These are phyloP conservation scores for Oryza australiensis DNA, from an alignment of 176 grass and related monocot genomes.

Conservation along the genomic window DNA sequence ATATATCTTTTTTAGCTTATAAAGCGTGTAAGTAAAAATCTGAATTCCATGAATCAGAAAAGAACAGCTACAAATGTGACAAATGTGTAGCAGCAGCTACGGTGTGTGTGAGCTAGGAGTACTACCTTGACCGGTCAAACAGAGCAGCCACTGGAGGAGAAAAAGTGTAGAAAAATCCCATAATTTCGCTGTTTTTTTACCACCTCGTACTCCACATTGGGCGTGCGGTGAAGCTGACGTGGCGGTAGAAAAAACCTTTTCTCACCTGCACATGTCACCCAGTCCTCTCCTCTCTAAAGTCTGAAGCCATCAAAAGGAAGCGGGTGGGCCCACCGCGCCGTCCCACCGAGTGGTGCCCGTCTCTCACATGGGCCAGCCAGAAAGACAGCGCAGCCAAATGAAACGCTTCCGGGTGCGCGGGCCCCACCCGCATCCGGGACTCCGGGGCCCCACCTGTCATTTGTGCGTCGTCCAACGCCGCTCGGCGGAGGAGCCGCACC, in stretches of 20 bases:
- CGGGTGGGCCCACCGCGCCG: neutral
- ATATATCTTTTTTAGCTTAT: too few species aligned
- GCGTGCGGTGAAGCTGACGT: neutral
- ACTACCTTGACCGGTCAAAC: neutral
- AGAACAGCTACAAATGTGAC: too few species aligned
- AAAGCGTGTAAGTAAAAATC: too few species aligned
- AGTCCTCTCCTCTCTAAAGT: too few species aligned
- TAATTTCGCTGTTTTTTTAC: neutral
- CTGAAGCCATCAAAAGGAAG: neutral
- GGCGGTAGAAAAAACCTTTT: neutral
- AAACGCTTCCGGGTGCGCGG: neutral
- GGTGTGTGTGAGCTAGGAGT: too few species aligned
- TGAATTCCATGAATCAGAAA: too few species aligned
- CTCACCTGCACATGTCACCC: neutral
- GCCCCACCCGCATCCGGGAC: neutral
- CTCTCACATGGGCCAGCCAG: neutral
- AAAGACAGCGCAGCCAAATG: neutral
- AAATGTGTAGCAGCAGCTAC: too few species aligned
- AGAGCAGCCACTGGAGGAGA: neutral
- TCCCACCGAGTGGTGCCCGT: neutral
- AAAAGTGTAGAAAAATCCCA: too few species aligned
- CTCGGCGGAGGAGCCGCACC: slow-evolving; percentile 29
- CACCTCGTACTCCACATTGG: neutral
- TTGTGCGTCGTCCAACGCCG: neutral
- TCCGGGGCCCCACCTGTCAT: neutral